Base-by-base conservation (phyloP, 2,329 filamentous ascomycete species). In the Alternaria brassicae region DNA sequence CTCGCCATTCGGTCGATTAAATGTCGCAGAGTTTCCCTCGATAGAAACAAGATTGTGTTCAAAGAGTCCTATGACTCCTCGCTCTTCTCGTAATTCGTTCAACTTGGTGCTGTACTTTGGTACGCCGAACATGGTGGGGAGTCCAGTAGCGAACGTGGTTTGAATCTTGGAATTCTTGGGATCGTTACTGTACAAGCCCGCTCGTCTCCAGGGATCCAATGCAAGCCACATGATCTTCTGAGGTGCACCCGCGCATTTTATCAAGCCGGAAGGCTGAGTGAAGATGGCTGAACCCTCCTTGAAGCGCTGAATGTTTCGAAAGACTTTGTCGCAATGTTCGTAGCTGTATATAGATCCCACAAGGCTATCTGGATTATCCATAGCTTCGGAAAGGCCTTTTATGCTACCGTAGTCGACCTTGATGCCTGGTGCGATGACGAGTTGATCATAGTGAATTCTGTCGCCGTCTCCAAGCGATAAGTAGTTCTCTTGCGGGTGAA, bases 371-470 rank as follows among this genome's bases (percentile, higher is more conserved):
- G 69, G 63, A 34, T 79, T 64, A 6, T 66, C 69, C 2, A 79
- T 65, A 9, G 76, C 77, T 51, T 78, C 74, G 9, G 70, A 51
- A 13, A 77, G 61, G 30, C 75, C 75, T 27, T 71, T 69, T 50
- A 77, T 65, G 45, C 68, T 72, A 12, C 40, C 54, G 9, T 59
- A 62, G 32, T 77, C 70, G 32, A 76, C 61, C 10, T 63, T 66
- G 60, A 77, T 70, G 30, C 75, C 75, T 0, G 88, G 87, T 0
- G 77, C 86, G 0, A 90, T 86, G 34, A 90, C 81, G 1, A 90
- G 81, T 4, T 90, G 86, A 59, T 89, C 86, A 65, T 90, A 90
- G 69, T 72, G 79, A 47, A 90, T 62, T 66, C 78, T 82, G 66
- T 84, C 81, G 57, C 86, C 86, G 60, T 83, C 84, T 56, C 69